Conservation (phyloP, 2,329 filamentous ascomycete species). For the Trichoderma breve region DNA sequence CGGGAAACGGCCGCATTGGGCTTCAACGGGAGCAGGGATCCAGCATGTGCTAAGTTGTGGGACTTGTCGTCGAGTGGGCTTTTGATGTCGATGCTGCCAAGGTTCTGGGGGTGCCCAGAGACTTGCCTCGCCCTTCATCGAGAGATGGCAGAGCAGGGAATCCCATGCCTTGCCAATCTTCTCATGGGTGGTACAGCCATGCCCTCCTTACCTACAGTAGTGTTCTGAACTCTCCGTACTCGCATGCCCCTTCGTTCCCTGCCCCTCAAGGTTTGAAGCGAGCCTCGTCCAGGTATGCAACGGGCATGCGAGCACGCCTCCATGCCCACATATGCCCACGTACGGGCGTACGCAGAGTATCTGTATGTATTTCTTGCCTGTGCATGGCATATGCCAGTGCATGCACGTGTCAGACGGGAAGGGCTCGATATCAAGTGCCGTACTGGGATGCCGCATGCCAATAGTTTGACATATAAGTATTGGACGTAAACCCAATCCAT, state of each 20-base stretch:
- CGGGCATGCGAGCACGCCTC: neutral
- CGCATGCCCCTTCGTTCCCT: neutral
- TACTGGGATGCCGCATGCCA: neutral
- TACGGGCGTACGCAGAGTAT: neutral
- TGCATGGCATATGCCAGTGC: constrained; percentile 6
- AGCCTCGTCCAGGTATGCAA: neutral
- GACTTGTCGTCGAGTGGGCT: neutral
- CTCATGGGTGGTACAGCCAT: neutral
- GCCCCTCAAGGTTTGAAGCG: neutral
- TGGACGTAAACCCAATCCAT: neutral
- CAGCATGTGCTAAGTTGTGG: constrained; percentile 3
- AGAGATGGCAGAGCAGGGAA: neutral
- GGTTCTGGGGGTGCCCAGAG: neutral
- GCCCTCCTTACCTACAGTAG: neutral
- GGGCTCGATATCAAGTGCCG: neutral
- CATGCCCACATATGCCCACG: neutral
- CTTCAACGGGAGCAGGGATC: constrained; percentile 15
- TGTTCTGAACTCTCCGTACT: neutral
- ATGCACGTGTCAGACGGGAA: constrained; percentile 14
- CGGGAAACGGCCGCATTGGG: constrained; percentile 7
- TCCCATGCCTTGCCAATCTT: neutral
- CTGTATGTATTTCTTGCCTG: constrained; percentile 14
- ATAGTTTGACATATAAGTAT: neutral
- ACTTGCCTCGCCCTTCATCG: neutral
- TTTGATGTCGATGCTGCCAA: neutral